These are phyloP conservation scores for Aquilaria sinensis DNA, from an alignment of 345 rosid genomes.

Conservation along the genomic window DNA sequence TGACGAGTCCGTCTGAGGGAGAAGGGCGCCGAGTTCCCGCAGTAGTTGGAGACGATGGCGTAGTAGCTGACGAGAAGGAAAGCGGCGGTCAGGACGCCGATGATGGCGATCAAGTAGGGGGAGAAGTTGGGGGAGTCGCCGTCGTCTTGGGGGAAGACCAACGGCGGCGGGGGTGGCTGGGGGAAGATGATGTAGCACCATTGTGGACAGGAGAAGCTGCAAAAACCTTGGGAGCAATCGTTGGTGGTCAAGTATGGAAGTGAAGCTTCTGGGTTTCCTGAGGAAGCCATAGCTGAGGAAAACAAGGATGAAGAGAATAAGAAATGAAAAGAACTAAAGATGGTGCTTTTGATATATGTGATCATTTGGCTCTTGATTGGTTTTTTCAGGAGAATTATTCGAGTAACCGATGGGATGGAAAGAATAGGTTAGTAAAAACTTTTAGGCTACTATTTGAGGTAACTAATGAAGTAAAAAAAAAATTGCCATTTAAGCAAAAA, in stretches of 20 bases:
- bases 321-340: background rate
- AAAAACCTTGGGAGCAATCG: constrained; percentile 75
- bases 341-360: background rate
- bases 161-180: constrained; percentile 37
- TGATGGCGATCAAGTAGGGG: constrained; percentile 76
- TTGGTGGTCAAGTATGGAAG: constrained; percentile 46
- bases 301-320: background rate
- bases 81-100: constrained; percentile 68
- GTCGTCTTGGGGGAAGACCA: constrained; percentile 27
- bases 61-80: constrained; percentile 79
- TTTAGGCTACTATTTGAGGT: background rate
- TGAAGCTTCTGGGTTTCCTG: constrained; percentile 37
- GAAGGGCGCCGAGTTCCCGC: constrained; percentile 27
- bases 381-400: background rate
- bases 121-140: constrained; percentile 52
- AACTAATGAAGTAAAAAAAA: no score
- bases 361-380: background rate
- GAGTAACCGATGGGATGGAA: no score
- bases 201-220: constrained; percentile 74
- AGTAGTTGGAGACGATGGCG: constrained; percentile 65
- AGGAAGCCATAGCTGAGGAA: constrained; percentile 33
- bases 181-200: constrained; percentile 74
- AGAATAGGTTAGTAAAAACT: background rate
- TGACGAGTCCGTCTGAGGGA: constrained; percentile 27
- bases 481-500: no score